Conservation (phyloP, 805 yeast species). For the Wickerhamomyces pijperi region DNA sequence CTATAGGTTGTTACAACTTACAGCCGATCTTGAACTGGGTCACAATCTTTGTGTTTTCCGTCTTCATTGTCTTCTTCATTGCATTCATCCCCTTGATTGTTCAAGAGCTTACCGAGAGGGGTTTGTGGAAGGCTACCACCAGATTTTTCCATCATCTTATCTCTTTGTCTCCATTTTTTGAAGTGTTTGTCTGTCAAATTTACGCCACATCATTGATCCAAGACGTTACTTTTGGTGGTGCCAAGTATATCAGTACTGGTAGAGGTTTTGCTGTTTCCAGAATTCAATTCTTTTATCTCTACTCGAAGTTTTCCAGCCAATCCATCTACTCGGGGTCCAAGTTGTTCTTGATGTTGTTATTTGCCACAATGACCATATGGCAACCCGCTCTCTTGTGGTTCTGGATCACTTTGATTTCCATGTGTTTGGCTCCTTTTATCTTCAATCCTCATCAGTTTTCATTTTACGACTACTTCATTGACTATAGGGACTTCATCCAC, state of each 20-base stretch:
- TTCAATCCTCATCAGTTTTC: constrained; percentile 74
- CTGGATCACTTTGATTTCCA: constrained; percentile 58
- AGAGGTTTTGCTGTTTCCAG: constrained; percentile 88
- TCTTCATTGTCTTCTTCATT: constrained; percentile 86
- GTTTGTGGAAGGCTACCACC: constrained; percentile 59
- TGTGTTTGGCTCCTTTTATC: constrained; percentile 60
- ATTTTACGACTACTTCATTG: constrained; percentile 58
- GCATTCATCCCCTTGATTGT: constrained; percentile 81
- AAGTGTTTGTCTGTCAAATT: constrained; percentile 90
- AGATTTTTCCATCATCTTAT: constrained; percentile 67
- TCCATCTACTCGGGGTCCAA: constrained; percentile 75
- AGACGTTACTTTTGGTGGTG: constrained; percentile 85
- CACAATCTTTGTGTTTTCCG: constrained; percentile 75
- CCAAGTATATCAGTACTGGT: constrained; percentile 85
- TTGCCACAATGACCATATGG: constrained; percentile 76
- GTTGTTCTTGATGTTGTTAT: constrained; percentile 55
- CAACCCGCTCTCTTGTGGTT: constrained; percentile 64
- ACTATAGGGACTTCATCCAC: constrained; percentile 48
- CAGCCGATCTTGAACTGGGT: constrained; percentile 89
- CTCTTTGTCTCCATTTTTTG: constrained; percentile 84
- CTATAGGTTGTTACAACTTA: constrained; percentile 78
- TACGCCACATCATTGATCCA: constrained; percentile 69
- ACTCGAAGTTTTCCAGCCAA: constrained; percentile 62
- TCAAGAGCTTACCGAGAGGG: constrained; percentile 83
- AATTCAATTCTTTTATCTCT: constrained; percentile 57